These are phyloP conservation scores for Pythium apleroticum DNA, from an alignment of 352 stramenopile species.

Conservation along the genomic window DNA sequence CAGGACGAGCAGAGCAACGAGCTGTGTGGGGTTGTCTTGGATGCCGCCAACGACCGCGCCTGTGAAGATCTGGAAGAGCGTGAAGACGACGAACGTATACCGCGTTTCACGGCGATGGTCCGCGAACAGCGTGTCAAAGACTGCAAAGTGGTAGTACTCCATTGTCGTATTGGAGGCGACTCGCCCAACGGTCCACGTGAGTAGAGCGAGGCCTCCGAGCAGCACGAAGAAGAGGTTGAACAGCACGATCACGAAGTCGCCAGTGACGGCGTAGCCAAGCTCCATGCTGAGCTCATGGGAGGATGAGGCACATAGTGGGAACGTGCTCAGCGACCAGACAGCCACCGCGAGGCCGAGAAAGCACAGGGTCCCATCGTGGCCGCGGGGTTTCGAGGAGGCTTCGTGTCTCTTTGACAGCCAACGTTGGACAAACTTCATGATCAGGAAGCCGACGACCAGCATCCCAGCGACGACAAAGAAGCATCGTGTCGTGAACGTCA, in stretches of 20 bases:
- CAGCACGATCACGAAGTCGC: constrained; percentile 45
- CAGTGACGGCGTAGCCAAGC: constrained; percentile 46
- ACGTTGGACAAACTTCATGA: constrained; percentile 8
- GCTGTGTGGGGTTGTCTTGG: constrained; percentile 42
- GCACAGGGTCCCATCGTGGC: constrained; percentile 48
- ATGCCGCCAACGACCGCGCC: constrained; percentile 54
- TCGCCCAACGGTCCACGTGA: constrained; percentile 41
- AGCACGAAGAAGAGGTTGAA: constrained; percentile 48
- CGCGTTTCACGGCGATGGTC: constrained; percentile 50
- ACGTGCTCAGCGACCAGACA: constrained; percentile 54
- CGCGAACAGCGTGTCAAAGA: constrained; percentile 63
- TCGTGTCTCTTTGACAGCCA: not conserved
- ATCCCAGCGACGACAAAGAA: constrained; percentile 45
- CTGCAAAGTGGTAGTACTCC: constrained; percentile 45
- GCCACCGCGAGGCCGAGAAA: constrained; percentile 50
- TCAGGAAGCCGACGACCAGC: constrained; percentile 42
- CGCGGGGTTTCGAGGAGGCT: not conserved
- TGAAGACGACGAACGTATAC: constrained; percentile 61
- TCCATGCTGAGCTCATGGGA: constrained; percentile 70
- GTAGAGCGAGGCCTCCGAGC: constrained; percentile 38
- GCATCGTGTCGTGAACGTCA: constrained; percentile 39
- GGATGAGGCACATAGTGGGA: constrained; percentile 53
- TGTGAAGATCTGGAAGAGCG: constrained; percentile 47
- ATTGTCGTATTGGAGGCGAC: constrained; percentile 43
- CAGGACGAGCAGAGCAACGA: constrained; percentile 51